Evolutionary conservation across 805 yeast genomes (phyloP).

Genomic region (Yarrowia hollandica): DNA sequence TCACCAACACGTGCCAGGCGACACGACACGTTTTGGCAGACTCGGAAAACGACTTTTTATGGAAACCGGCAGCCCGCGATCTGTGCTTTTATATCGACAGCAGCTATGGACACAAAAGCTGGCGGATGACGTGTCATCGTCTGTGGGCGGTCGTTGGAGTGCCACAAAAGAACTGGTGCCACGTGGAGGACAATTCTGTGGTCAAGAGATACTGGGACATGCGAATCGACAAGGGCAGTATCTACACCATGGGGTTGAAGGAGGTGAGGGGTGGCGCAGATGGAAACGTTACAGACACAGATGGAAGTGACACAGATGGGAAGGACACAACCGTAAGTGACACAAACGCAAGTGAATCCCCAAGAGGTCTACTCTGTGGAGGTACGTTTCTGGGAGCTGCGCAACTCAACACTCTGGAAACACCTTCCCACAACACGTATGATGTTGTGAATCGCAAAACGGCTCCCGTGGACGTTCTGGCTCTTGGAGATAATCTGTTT

Average conservation of each 20-base stretch:
- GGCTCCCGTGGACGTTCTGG: slow-evolving; percentile 3
- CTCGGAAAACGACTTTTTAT: slow-evolving; percentile 1
- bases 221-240: slow-evolving; percentile 16
- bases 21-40: slow-evolving; percentile 3
- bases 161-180: slow-evolving; percentile 19
- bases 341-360: not conserved
- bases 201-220: slow-evolving; percentile 21
- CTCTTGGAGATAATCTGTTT: not conserved
- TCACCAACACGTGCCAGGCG: slow-evolving; percentile 7
- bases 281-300: too few relatives aligned
- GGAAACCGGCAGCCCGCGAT: slow-evolving; percentile 1
- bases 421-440: slow-evolving; percentile 3
- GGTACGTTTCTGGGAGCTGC: slow-evolving; percentile 4
- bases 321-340: too few relatives aligned
- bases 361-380: not conserved
- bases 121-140: slow-evolving; percentile 10
- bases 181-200: slow-evolving; percentile 24
- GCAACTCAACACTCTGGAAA: slow-evolving; percentile 1
- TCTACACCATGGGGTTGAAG: slow-evolving; percentile 15
- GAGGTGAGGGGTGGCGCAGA: not conserved
- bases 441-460: slow-evolving; percentile 24
- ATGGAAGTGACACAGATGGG: too few relatives aligned
- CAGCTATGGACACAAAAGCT: not conserved
- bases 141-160: not conserved
- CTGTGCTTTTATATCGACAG: slow-evolving; percentile 16